Percentiles rank a stretch among this genome's conserved stretches.
phyloP scores from a whole-genome alignment of 495 filamentous ascomycete species.

The Podospora didyma region DNA sequence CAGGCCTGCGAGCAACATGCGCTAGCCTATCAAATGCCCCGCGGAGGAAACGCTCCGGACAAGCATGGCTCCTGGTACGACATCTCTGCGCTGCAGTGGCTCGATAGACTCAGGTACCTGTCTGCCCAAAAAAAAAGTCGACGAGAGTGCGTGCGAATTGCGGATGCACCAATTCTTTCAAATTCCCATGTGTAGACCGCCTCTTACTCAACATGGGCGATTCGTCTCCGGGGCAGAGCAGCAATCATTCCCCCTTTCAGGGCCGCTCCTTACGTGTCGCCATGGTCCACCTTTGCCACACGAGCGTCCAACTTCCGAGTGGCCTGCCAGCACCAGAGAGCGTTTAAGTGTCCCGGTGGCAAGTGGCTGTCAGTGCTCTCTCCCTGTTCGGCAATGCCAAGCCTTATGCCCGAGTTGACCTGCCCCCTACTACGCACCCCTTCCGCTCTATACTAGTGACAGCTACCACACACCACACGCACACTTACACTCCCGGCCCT shows the following conservation, averaged over 20 bases:
- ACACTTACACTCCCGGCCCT: not conserved
- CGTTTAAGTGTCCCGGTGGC: not conserved
- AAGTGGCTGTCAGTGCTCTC: not conserved
- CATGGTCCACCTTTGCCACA: conserved; percentile 32
- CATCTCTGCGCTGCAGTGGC: conserved; percentile 22
- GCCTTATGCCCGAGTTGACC: not conserved
- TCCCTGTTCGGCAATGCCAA: conserved; percentile 5
- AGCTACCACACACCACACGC: not conserved
- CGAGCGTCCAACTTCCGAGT: not conserved
- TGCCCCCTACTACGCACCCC: too few relatives aligned
- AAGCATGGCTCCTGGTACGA: conserved; percentile 25
- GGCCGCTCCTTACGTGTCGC: conserved; percentile 24
- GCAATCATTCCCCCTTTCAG: conserved; percentile 16
- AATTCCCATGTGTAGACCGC: conserved; percentile 14
- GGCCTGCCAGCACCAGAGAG: not conserved
- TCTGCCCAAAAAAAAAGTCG: not conserved
- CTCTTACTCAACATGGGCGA: conserved; percentile 22
- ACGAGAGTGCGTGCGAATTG: conserved; percentile 15
- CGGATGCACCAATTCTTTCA: conserved; percentile 14
- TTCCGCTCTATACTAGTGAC: too few relatives aligned
- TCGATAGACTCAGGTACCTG: conserved; percentile 23
- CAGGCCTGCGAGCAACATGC: not conserved
- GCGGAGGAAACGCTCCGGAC: conserved; percentile 37
- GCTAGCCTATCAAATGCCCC: conserved; percentile 26
- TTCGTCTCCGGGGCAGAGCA: conserved; percentile 13